Base-by-base conservation (phyloP, 495 filamentous ascomycete species). In the Penicillium coprophilum region DNA sequence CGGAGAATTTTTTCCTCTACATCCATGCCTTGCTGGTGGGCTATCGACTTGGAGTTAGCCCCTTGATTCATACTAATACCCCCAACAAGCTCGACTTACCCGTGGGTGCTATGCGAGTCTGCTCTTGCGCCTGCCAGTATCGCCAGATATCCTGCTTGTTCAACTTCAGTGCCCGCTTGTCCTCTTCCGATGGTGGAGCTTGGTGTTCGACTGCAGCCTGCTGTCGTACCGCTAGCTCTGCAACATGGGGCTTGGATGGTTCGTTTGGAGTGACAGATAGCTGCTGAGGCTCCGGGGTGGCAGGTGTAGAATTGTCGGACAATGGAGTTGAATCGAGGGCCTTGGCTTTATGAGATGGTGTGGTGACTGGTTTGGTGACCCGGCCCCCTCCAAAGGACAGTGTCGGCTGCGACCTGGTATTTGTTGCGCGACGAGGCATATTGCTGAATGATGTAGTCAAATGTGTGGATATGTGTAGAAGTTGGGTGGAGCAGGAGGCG, bases 1-100 rank as follows among this genome's bases (percentile, higher is more conserved):
- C 93, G 74, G 59, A 93, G 76, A 44, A 96, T 85, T 77, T 91
- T 92, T 80, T 97, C 94, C 40, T 88, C 78, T 10, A 89, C 60
- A 5, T 77, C 76, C 49, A 98, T 66, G 4, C 75, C 87, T 31
- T 83, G 66, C 72, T 92, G 88, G 67, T 97, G 94, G 43, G 92
- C 85, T 71, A 66, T 57, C 54, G 56, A 51, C 2, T 63, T 63
- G 21, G 15, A 31, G 39, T 60, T 61, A 44, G 57, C 54, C 31
- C 50, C 24, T 23, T n/a, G 8, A 12, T 20, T 46, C 38, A 23
- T 9, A 6, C 7, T 2, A 19, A 30, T 50, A 17, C 28, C 31
- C 21, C 1, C 20, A 11, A 27, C 19, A 36, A 32, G 15, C 9
- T 36, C n/a, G 27, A 67, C 67, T 46, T 13, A 80, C 78, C 71